Conservation (phyloP, 805 yeast species). For the Wickerhamiella musiphila region DNA sequence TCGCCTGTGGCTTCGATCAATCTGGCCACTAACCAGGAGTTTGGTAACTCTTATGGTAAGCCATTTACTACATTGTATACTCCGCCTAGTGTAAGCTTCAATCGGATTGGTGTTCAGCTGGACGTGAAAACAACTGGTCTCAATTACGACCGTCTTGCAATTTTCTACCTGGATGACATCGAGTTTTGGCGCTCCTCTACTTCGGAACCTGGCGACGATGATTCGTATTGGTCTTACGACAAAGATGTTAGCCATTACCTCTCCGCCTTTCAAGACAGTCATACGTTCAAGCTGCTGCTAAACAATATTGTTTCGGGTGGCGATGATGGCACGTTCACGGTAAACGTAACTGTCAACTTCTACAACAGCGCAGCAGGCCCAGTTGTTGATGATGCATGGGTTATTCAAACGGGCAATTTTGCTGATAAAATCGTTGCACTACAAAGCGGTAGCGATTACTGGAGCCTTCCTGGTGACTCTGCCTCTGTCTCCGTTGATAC, state of each 20-base stretch:
- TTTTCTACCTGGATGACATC: conserved; percentile 27
- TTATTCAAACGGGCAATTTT: conserved; percentile 6
- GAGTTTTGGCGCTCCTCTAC: conserved; percentile 79
- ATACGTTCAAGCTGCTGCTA: conserved; percentile 23
- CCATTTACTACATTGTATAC: conserved; percentile 19
- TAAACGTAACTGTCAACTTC: conserved; percentile 36
- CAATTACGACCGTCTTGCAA: conserved; percentile 25
- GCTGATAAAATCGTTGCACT: conserved; percentile 8
- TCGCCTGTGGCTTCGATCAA: conserved; percentile 5
- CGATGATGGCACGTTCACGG: conserved; percentile 44
- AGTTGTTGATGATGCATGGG: conserved; percentile 11
- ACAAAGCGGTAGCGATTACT: conserved; percentile 3
- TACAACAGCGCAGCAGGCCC: conserved; percentile 15
- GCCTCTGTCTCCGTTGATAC: conserved; percentile 7
- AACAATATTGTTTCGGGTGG: conserved; percentile 38
- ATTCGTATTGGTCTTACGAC: conserved; percentile 30
- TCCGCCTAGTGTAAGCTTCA: conserved; percentile 21
- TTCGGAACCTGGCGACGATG: conserved; percentile 52
- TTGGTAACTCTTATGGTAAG: conserved; percentile 21
- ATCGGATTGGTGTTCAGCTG: conserved; percentile 22
- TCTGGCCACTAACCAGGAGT: conserved; percentile 14
- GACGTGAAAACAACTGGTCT: conserved; percentile 21
- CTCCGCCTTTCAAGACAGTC: conserved; percentile 28
- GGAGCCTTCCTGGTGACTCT: conserved; percentile 12
- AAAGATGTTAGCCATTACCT: conserved; percentile 54